Conservation (phyloP, 2,329 filamentous ascomycete species). For the Nigrospora oryzae region DNA sequence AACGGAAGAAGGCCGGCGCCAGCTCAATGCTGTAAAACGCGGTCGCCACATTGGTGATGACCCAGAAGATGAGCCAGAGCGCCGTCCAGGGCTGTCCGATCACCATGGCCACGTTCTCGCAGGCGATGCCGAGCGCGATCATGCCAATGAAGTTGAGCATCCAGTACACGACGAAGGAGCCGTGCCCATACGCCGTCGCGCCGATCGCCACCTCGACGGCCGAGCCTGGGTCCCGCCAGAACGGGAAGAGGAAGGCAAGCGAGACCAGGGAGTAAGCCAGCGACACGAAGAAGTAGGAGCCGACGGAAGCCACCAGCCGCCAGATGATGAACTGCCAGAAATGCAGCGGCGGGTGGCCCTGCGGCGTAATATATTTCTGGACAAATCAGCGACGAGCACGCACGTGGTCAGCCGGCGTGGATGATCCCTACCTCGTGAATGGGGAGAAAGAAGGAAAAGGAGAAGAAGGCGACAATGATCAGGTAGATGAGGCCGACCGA, state of each 20-base stretch:
- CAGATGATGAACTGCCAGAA: slow-evolving; percentile 50
- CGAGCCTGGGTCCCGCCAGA: slow-evolving; percentile 36
- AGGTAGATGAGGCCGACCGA: slow-evolving; percentile 58
- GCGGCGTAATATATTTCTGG: slow-evolving; percentile 41
- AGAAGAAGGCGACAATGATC: slow-evolving; percentile 61
- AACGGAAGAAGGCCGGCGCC: slow-evolving; percentile 48
- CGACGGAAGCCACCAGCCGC: slow-evolving; percentile 46
- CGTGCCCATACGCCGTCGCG: slow-evolving; percentile 45
- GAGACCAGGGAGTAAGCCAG: slow-evolving; percentile 56
- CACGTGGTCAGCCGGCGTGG: too few relatives aligned
- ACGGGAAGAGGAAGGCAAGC: slow-evolving; percentile 55
- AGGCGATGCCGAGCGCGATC: slow-evolving; percentile 52
- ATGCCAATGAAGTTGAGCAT: slow-evolving; percentile 57
- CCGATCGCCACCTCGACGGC: slow-evolving; percentile 21
- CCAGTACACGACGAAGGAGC: slow-evolving; percentile 54
- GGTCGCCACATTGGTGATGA: slow-evolving; percentile 56
- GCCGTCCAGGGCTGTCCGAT: slow-evolving; percentile 51
- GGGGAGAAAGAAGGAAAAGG: slow-evolving; percentile 55
- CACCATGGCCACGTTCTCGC: slow-evolving; percentile 57
- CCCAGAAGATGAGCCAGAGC: slow-evolving; percentile 59
- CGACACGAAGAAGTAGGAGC: slow-evolving; percentile 52
- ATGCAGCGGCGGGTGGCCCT: slow-evolving; percentile 47
- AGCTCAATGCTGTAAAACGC: slow-evolving; percentile 52
- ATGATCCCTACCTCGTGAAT: slow-evolving; percentile 38
- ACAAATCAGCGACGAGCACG: too few relatives aligned